Conservation (phyloP, 2,329 filamentous ascomycete genomes). For the Penicillium sp. region DNA sequence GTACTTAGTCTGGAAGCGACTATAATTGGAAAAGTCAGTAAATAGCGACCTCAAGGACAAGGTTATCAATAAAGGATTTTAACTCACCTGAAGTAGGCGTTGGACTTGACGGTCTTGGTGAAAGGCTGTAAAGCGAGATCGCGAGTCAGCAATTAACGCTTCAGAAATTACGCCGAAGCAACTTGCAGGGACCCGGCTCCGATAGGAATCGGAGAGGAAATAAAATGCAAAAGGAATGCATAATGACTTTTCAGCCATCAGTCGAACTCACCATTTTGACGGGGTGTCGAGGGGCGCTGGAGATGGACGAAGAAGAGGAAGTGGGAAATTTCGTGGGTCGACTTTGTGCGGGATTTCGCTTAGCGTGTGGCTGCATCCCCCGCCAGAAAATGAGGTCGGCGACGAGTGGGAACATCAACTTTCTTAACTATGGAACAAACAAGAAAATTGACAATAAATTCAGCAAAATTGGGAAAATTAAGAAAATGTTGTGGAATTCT, state of each 20-base stretch:
- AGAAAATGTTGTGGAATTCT: conserved; percentile 2
- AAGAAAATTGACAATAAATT: conserved; percentile 2
- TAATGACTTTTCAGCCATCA: conserved; percentile 26
- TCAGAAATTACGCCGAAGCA: conserved; percentile 93
- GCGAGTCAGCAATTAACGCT: conserved; percentile 99
- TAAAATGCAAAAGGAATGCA: conserved; percentile 18
- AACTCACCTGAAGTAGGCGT: conserved; percentile 95
- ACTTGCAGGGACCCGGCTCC: conserved; percentile 82
- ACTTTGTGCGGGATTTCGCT: conserved; percentile 47
- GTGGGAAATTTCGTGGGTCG: conserved; percentile 34
- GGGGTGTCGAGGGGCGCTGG: conserved; percentile 36
- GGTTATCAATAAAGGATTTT: neutral
- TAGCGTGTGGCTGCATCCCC: conserved; percentile 41
- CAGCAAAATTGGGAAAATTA: neutral
- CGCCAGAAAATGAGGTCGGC: conserved; percentile 39
- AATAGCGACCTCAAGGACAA: neutral
- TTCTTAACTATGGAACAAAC: neutral
- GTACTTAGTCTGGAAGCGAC: conserved; percentile 99
- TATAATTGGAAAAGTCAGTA: conserved; percentile 43
- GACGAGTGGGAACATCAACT: conserved; percentile 33
- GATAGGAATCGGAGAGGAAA: conserved; percentile 19
- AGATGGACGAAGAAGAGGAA: conserved; percentile 35
- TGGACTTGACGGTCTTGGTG: conserved; percentile 96
- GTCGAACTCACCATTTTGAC: conserved; percentile 48
- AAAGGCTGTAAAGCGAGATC: conserved; percentile 67